Evolutionary conservation across 352 stramenopile species (phyloP), one percentile per base, ranked within the genome.

Genomic region (Pythium aquatile): DNA sequence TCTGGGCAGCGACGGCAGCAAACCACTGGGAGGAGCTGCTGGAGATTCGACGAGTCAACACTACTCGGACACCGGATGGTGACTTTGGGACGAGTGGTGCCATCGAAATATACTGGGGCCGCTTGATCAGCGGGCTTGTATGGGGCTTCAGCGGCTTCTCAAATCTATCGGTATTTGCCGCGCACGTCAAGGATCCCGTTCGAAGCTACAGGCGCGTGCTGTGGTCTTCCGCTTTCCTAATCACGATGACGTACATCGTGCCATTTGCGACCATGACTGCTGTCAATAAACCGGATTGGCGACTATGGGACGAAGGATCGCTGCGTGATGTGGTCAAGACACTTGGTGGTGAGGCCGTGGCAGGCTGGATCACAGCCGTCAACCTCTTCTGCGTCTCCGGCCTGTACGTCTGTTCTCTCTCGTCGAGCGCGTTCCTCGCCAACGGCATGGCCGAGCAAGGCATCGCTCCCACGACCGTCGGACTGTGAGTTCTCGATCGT

Each of bases 131-230:
- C 30, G 64, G 64, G 4, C 58, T 89, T 14, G 74, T 83, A 17
- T 87, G 76, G 76, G 74, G 72, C 68, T 89, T 75, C 60, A 81
- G 78, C 52, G 80, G 78, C 10, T 86, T 83, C 60, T 68, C 76
- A 51, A 87, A 87, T 35, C 40, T 89, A 30, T 83, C 78, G 6
- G 73, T 85, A 28, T 81, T 85, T 44, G 76, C 68, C 10, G 73
- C 70, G 13, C 77, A 72, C 42, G 78, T 89, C 48, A 49, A 67
- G 11, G 42, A 84, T 11, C 76, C 78, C 0, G 42, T 62, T 26
- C 51, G 28, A 1, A 78, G 72, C 20, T 89, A 83, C 61, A 63
- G 69, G 3, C 70, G 70, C 7, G 75, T 87, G 30, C 70, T 86
- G 67, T 68, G 78, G 28, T 49, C 79, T 39, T 73, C 75, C 7